Percentiles rank a stretch among this genome's conserved stretches.
phyloP scores from a whole-genome alignment of 768 basidiomycete species.

The Podaxis sp. region DNA sequence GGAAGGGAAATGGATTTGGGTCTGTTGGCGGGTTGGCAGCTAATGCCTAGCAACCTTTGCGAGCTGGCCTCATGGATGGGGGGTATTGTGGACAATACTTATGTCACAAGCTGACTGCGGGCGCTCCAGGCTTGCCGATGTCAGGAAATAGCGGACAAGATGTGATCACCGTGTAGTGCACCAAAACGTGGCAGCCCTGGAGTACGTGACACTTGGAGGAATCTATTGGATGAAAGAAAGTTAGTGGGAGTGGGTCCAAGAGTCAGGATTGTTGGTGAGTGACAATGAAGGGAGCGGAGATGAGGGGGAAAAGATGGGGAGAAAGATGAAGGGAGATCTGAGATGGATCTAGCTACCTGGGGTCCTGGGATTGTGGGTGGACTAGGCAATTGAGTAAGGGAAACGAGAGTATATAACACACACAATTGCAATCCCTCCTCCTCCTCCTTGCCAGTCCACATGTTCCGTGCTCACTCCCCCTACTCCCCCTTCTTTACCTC shows the following conservation, averaged over 20 bases:
- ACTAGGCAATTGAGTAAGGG: background rate
- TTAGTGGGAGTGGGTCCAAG: background rate
- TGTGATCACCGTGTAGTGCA: background rate
- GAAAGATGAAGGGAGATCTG: background rate
- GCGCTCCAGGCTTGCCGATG: background rate
- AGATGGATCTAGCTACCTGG: background rate
- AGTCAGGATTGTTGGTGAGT: background rate
- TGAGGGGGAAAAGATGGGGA: background rate
- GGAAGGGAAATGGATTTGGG: background rate
- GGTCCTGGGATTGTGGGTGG: background rate
- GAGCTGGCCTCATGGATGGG: background rate
- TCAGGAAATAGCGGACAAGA: background rate
- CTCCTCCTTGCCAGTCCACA: slow-evolving; percentile 14
- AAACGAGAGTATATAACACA: background rate
- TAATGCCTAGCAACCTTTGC: background rate
- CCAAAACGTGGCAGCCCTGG: background rate
- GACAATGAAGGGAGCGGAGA: background rate
- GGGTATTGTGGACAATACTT: background rate
- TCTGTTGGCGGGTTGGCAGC: background rate
- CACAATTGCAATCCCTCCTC: background rate
- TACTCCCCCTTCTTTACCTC: slow-evolving; percentile 67
- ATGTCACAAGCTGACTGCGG: background rate
- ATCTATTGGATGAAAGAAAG: background rate
- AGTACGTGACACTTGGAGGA: too few species aligned
- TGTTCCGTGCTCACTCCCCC: slow-evolving; percentile 40